Evolutionary conservation across 306 rosid genomes (phyloP).

Genomic region (Quercus engelmannii): DNA sequence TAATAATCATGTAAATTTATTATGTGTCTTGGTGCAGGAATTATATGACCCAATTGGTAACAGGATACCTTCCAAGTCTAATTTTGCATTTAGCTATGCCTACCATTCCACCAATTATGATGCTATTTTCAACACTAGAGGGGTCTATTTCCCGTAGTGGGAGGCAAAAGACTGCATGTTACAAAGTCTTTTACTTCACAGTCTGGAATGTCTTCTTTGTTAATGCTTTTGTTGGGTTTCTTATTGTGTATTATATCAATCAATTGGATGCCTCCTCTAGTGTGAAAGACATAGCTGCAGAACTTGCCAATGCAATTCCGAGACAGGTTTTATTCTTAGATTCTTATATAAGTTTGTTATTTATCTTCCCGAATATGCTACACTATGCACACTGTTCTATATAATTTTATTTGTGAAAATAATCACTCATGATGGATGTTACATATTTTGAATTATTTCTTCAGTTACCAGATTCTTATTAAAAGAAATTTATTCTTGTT

Average conservation of each 20-base stretch:
- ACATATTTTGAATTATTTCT: background rate
- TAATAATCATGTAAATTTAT: conserved; percentile 8
- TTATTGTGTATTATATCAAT: conserved; percentile 35
- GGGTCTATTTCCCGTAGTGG: conserved; percentile 83
- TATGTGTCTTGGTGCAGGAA: conserved; percentile 43
- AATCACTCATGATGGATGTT: background rate
- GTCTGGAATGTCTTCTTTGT: conserved; percentile 96
- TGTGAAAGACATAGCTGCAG: conserved; percentile 64
- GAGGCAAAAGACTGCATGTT: conserved; percentile 83
- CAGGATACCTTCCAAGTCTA: conserved; percentile 95
- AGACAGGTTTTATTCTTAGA: conserved; percentile 55
- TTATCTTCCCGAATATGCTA: background rate
- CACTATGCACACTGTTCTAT: background rate
- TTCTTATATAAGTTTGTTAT: background rate
- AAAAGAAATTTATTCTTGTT: background rate
- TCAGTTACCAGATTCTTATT: background rate
- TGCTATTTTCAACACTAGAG: conserved; percentile 69
- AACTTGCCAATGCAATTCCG: conserved; percentile 82
- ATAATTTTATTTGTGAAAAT: background rate
- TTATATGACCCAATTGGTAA: conserved; percentile 55
- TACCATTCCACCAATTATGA: conserved; percentile 75
- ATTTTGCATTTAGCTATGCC: conserved; percentile 62
- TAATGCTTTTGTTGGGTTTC: conserved; percentile 75
- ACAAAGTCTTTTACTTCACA: conserved; percentile 73
- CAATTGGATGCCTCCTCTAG: conserved; percentile 48